These are phyloP conservation scores for Amborella trichopoda DNA, from an alignment of 164 flowering plant genomes.

Conservation along the genomic window DNA sequence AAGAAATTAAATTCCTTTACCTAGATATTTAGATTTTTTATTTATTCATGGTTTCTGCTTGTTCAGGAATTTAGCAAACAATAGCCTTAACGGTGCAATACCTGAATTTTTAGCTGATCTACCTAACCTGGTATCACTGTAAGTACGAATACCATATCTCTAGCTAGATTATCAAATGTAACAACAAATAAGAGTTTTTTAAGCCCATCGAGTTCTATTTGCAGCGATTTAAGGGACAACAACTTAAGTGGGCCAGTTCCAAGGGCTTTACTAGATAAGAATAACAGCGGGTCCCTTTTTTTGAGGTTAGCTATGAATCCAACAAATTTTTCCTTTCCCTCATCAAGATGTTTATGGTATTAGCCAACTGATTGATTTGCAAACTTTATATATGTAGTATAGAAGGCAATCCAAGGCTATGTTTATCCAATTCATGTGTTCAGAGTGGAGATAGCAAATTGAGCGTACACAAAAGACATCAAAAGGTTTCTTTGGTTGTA, in stretches of 20 bases:
- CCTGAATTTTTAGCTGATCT: background rate
- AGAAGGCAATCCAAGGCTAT: no score
- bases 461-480: no score
- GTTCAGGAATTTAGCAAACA: background rate
- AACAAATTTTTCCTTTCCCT: background rate
- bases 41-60: no score
- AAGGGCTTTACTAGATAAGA: background rate
- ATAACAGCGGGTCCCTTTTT: background rate
- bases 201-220: background rate
- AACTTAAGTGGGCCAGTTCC: background rate
- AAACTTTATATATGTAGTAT: background rate
- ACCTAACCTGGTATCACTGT: background rate
- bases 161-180: no score
- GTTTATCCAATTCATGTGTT: no score
- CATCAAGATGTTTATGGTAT: background rate
- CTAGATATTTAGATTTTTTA: no score
- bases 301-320: background rate
- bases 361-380: background rate
- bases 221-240: background rate
- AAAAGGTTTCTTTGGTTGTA: no score
- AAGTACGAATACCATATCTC: background rate
- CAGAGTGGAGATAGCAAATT: no score
- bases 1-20: no score
- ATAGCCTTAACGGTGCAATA: background rate
- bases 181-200: no score